A percentile compares a stretch with the other conserved stretches of the same genome.
These are phyloP conservation scores for Ligustrum vulgare DNA, from an alignment of 257 asterid genomes.

Conservation along the genomic window DNA sequence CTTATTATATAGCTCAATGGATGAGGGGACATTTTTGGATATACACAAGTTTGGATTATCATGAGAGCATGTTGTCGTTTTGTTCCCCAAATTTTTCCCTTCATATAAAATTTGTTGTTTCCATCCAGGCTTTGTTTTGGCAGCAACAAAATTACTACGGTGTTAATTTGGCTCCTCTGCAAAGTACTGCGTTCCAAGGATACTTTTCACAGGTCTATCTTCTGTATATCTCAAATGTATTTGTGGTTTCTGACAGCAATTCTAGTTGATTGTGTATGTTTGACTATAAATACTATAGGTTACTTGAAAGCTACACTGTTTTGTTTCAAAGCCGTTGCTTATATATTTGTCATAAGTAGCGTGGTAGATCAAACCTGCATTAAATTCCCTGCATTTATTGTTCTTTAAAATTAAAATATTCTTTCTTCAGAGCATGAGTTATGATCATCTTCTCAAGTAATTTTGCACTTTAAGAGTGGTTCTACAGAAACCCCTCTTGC, in stretches of 20 bases:
- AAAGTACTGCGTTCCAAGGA: conserved; percentile 93
- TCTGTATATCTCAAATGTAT: neutral
- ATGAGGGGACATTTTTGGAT: conserved; percentile 2
- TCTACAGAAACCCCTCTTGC: neutral
- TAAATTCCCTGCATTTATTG: neutral
- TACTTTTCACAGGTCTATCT: conserved; percentile 90
- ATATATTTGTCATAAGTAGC: neutral
- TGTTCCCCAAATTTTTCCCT: conserved; percentile 6
- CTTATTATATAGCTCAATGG: neutral
- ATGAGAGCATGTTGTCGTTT: neutral
- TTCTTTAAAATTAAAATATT: neutral
- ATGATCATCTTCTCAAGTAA: neutral
- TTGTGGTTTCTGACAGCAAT: neutral
- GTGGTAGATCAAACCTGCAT: neutral
- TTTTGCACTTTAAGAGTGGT: conserved; percentile 2
- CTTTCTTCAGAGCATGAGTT: neutral
- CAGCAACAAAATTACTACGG: conserved; percentile 96
- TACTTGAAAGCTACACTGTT: neutral
- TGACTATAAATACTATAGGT: conserved; percentile 1
- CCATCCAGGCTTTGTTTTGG: conserved; percentile 91
- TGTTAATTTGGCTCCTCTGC: conserved; percentile 84
- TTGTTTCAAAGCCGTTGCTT: conserved; percentile 13
- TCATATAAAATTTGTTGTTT: conserved; percentile 27
- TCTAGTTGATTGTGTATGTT: neutral
- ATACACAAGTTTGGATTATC: conserved; percentile 13